These are phyloP conservation scores for Trapa incisa DNA, from an alignment of 345 rosid genomes.

Conservation along the genomic window DNA sequence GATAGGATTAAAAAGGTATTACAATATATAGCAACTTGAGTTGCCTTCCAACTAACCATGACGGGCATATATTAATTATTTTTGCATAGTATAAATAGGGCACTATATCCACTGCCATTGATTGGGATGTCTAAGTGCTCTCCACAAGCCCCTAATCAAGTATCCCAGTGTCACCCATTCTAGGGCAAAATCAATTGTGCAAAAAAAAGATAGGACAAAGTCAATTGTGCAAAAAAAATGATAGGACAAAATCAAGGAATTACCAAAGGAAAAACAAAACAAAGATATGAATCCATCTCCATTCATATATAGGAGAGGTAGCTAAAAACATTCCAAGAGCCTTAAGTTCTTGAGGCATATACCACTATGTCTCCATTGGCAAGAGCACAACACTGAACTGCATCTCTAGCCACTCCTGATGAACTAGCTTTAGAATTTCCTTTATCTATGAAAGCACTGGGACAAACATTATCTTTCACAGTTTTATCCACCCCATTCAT, in stretches of 20 bases:
- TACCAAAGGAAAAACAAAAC: not conserved
- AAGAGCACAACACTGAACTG: conserved; percentile 61
- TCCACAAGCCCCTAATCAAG: not conserved
- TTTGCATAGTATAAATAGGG: not conserved
- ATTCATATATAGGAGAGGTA: not conserved
- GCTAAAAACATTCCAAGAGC: not conserved
- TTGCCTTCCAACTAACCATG: not conserved
- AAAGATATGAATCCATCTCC: not conserved
- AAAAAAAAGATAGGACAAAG: not conserved
- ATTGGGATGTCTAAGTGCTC: not conserved
- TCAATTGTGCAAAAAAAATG: not conserved
- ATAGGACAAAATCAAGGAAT: not conserved
- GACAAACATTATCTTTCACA: conserved; percentile 19
- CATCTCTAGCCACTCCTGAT: conserved; percentile 74
- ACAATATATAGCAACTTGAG: not conserved
- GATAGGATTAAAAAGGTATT: not conserved
- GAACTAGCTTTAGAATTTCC: conserved; percentile 68
- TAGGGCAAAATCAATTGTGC: not conserved
- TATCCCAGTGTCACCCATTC: not conserved
- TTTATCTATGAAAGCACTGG: conserved; percentile 62
- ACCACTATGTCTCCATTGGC: conserved; percentile 96
- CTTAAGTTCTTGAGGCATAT: conserved; percentile 24
- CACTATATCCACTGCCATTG: not conserved
- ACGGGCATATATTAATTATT: not conserved
- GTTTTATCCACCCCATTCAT: conserved; percentile 15